A percentile compares a stretch with the other conserved stretches of the same genome.
Conservation (phyloP, 768 basidiomycete genomes). For the Mycena filopes region DNA sequence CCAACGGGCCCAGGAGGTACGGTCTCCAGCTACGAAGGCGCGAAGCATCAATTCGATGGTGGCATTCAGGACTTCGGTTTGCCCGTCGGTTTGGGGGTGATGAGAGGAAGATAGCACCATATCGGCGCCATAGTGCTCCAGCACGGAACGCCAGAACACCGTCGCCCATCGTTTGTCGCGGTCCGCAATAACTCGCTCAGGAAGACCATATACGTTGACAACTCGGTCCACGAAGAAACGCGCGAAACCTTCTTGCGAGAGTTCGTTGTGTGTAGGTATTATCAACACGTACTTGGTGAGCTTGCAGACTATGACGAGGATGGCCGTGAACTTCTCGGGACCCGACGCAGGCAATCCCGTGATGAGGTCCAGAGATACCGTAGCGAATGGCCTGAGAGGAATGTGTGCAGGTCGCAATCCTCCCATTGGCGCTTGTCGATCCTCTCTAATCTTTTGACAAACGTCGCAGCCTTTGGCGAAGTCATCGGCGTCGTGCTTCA, state of each 20-base stretch:
- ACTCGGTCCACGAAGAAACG: constrained; percentile 21
- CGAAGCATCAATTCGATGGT: constrained; percentile 42
- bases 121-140: background rate
- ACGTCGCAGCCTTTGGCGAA: constrained; percentile 2
- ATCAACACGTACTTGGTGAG: constrained; percentile 48
- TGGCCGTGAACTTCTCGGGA: constrained; percentile 33
- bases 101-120: constrained; percentile 39
- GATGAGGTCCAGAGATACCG: constrained; percentile 6
- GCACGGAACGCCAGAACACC: constrained; percentile 31
- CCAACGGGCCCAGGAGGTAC: constrained; percentile 40
- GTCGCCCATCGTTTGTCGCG: constrained; percentile 20
- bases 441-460: constrained; percentile 10
- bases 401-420: constrained; percentile 2
- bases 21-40: constrained; percentile 38
- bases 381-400: constrained; percentile 1
- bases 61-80: constrained; percentile 44
- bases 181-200: constrained; percentile 17
- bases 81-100: constrained; percentile 53
- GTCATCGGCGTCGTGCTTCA: background rate
- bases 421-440: constrained; percentile 2
- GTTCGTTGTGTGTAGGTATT: constrained; percentile 35
- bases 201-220: constrained; percentile 10
- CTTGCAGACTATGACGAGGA: constrained; percentile 42
- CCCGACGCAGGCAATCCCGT: constrained; percentile 20
- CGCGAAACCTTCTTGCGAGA: constrained; percentile 23